These are phyloP conservation scores for Claviceps purpurea DNA, from an alignment of 2,329 filamentous ascomycete species.

Conservation along the genomic window DNA sequence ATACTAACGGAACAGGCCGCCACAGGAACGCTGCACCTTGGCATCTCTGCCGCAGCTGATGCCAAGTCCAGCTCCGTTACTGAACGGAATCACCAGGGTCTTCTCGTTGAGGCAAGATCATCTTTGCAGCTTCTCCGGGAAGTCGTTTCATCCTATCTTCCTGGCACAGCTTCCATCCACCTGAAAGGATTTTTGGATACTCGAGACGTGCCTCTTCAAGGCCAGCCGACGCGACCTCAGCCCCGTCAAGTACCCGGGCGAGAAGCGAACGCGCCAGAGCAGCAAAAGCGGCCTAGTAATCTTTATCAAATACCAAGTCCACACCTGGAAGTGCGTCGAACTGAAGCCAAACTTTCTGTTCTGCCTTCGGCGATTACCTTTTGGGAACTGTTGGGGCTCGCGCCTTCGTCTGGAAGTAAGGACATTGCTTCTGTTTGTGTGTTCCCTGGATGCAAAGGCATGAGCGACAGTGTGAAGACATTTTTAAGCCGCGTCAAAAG, in stretches of 20 bases:
- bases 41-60: conserved; percentile 10
- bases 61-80: conserved; percentile 12
- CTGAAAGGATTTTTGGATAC: conserved; percentile 40
- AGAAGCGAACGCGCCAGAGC: conserved; percentile 28
- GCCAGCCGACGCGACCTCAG: conserved; percentile 38
- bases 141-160: conserved; percentile 31
- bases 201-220: conserved; percentile 40
- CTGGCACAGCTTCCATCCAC: conserved; percentile 22
- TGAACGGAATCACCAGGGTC: conserved; percentile 25
- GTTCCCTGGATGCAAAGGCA: conserved; percentile 51
- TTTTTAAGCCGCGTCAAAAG: conserved; percentile 58
- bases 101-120: conserved; percentile 30
- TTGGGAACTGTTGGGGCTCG: conserved; percentile 69
- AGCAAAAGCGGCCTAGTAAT: conserved; percentile 35
- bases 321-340: conserved; percentile 58
- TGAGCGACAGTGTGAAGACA: conserved; percentile 44
- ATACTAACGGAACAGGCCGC: conserved; percentile 59
- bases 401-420: conserved; percentile 57
- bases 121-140: conserved; percentile 35
- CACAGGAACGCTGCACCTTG: conserved; percentile 31
- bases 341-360: conserved; percentile 56
- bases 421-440: conserved; percentile 59
- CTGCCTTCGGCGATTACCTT: conserved; percentile 63
- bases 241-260: conserved; percentile 31
- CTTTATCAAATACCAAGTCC: conserved; percentile 54